A percentile compares a stretch with the other conserved stretches of the same genome.
These are phyloP conservation scores for Mycena sanguinolenta DNA, from an alignment of 768 basidiomycete genomes.

Conservation along the genomic window DNA sequence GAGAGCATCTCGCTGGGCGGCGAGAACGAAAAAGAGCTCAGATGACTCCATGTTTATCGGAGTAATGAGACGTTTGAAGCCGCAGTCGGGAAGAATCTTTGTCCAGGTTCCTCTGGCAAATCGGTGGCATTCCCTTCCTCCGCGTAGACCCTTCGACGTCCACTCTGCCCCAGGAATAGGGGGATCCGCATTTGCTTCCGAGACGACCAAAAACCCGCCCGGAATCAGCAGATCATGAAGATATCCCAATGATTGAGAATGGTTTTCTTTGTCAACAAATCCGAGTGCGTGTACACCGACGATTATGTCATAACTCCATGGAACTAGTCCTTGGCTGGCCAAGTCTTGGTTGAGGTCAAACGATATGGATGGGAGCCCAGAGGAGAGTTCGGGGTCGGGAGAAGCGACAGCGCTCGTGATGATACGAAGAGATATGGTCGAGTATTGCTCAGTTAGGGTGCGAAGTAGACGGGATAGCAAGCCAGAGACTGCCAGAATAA, in stretches of 20 bases:
- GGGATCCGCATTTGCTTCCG: background rate
- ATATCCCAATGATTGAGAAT: background rate
- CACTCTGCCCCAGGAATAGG: background rate
- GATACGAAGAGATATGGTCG: background rate
- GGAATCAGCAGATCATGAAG: slow-evolving; percentile 8
- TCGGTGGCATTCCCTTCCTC: background rate
- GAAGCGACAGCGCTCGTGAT: background rate
- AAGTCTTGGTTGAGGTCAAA: background rate
- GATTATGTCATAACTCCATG: slow-evolving; percentile 11
- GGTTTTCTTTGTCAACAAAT: slow-evolving; percentile 1
- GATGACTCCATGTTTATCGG: background rate
- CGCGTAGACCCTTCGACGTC: background rate
- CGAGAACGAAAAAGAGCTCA: background rate
- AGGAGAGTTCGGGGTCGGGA: background rate
- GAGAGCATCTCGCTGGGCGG: background rate
- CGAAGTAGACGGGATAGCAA: background rate
- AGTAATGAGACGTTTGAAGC: background rate
- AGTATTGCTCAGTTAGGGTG: background rate
- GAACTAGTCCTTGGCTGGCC: background rate
- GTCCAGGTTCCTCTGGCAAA: background rate
- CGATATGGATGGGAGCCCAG: background rate
- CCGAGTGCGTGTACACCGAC: slow-evolving; percentile 6
- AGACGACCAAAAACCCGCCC: slow-evolving; percentile 5
- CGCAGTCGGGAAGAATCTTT: background rate
- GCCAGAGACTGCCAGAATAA: background rate